Evolutionary conservation across 768 basidiomycete species (phyloP), one percentile per base, ranked within the genome.

Genomic region (Agrocybe chaxingu): DNA sequence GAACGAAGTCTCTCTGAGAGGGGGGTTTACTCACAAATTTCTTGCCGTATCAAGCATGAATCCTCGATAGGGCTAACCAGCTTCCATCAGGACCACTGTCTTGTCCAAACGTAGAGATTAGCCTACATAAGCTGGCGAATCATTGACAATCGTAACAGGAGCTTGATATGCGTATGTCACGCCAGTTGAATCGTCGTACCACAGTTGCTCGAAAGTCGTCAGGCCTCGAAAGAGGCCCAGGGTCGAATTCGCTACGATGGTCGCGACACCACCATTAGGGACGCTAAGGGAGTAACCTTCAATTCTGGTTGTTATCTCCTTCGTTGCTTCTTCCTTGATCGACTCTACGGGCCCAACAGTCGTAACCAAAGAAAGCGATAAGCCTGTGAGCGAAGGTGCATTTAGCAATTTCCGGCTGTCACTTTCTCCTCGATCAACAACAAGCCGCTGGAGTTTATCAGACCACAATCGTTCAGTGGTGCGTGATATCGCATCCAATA

Each of bases 11-110:
- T 8, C 3, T 47, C 29, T 30, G 31, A 13, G 32, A 13, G n/a
- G 24, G 7, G 11, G 1, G 4, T 32, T 10, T 1, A 68, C 83
- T 50, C 59, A 86, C 82, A 72, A 93, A 67, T 91, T 85, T 19
- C 90, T 72, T 1, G 89, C 73, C 0, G 90, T 92, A 62, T 93
- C 91, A 9, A 93, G 75, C 80, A 92, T 80, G 48, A 91, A 75
- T 7, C 86, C 89, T 16, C 91, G 80, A 62, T 84, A 88, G 0
- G 84, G 84, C 85, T 87, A 55, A 5, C 32, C 19, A 31, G 18
- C 11, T 16, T 36, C 33, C 9, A 46, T 9, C 16, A 8, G 30
- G 35, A 36, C 40, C 13, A 40, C 48, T 13, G 45, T 7, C 9
- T 29, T 19, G 13, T 24, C 31, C n/a, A 10, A 46, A 0, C 3